Base-by-base conservation (phyloP, 2,329 filamentous ascomycete genomes). In the Trichoderma sp. region DNA sequence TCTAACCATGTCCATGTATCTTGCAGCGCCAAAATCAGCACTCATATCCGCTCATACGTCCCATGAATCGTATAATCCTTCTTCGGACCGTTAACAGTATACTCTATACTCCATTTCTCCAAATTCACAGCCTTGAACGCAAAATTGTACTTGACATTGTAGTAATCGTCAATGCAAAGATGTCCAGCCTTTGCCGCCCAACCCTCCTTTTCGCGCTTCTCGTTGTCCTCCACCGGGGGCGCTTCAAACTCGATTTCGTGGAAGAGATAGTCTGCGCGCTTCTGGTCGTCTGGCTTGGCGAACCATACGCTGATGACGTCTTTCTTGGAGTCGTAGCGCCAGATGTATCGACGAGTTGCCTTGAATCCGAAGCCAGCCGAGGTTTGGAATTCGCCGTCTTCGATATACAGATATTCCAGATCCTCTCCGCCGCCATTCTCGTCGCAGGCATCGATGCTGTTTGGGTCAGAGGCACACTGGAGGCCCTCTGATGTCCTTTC, bases 241-340 rank as follows among this genome's bases (percentile, higher is more conserved):
- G 85, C 78, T 27, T 85, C 75, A 78, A 95, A 93, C 75, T 92
- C 88, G n/a, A 95, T 85, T 77, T 92, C 89, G 79, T 95, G 93
- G 82, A 95, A 96, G 24, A 95, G 85, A 77, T 95, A 93, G 80
- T 95, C 93, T 0, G 92, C 91, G 16, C 87, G 87, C 73, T 86
- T 86, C 18, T 87, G 83, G 77, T 94, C 91, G 18, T 93, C 89
- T 1, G 89, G 86, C 77, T 91, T 91, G 53, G 91, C 91, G 79
- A 95, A 95, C 93, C 93, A 95, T 1, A 93, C 91, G 76, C 90
- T 93, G 27, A 95, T 84, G 33, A 82, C 83, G 79, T 95, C 93
- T 1, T 80, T 84, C 11, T 75, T 79, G 77, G 92, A 91, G 62
- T 90, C 86, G 79, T 95, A 95, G 0, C 93, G 89, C 86, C 93